Conservation (phyloP, 2,329 filamentous ascomycete species). For the Cordyceps fumosorosea region DNA sequence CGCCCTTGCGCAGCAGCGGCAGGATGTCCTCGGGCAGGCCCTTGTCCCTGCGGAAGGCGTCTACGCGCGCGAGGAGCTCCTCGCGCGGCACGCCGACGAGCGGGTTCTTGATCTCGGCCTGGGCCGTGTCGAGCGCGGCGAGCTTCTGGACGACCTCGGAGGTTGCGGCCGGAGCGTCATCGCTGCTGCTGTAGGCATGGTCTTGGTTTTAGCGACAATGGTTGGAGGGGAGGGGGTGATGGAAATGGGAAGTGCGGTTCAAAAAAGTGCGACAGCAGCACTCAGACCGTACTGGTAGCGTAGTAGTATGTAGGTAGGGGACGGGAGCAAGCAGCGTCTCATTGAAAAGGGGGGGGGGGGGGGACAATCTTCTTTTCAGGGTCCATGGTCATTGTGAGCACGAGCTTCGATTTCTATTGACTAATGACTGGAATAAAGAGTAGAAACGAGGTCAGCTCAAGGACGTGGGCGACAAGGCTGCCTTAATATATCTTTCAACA, state of each 20-base stretch:
- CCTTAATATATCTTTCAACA: conserved; percentile 1
- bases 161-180: not conserved
- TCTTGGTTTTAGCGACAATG: not conserved
- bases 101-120: conserved; percentile 36
- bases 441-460: not conserved
- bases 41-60: conserved; percentile 44
- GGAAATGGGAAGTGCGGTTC: not conserved
- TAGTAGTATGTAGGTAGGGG: not conserved
- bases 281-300: too few relatives aligned
- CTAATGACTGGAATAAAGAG: not conserved
- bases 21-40: conserved; percentile 39
- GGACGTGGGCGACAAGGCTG: not conserved
- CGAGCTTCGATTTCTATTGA: not conserved
- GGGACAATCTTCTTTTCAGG: conserved; percentile 10
- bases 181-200: not conserved
- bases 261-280: not conserved
- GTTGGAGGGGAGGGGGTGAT: not conserved
- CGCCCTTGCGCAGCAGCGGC: conserved; percentile 49
- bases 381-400: not conserved
- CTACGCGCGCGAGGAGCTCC: conserved; percentile 46
- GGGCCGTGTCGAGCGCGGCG: conserved; percentile 16
- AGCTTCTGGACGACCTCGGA: conserved; percentile 13
- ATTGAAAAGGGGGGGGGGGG: not conserved
- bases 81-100: conserved; percentile 45
- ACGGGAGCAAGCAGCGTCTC: not conserved